These are phyloP conservation scores for Clavispora fructus DNA, from an alignment of 805 yeast species.

Conservation along the genomic window DNA sequence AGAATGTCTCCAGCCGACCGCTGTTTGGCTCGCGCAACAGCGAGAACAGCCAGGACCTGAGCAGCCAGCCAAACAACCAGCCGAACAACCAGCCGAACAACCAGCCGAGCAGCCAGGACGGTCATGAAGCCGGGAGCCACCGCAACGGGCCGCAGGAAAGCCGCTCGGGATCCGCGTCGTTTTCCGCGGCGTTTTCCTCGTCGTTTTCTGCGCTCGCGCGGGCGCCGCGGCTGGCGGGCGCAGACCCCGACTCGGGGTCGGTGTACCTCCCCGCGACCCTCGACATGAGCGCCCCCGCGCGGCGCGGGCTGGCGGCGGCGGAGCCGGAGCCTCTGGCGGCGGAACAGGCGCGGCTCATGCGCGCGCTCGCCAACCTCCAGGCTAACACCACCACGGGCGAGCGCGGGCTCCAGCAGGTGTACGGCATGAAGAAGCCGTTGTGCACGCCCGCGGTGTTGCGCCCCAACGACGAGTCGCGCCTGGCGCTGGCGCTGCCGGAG, in stretches of 20 bases:
- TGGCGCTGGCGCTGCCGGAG: slow-evolving; percentile 8
- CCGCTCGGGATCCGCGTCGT: too few species aligned
- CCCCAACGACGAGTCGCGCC: slow-evolving; percentile 21
- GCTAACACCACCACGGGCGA: slow-evolving; percentile 8
- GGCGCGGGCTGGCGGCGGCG: slow-evolving; percentile 15
- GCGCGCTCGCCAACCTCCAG: slow-evolving; percentile 14
- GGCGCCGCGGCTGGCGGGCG: too few species aligned
- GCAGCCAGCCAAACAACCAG: too few species aligned
- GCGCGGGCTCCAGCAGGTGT: slow-evolving; percentile 31
- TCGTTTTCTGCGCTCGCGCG: too few species aligned
- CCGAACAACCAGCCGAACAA: too few species aligned
- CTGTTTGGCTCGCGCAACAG: not conserved
- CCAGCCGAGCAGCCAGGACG: too few species aligned
- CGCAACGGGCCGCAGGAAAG: too few species aligned
- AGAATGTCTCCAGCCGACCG: not conserved
- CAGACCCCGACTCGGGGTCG: not conserved
- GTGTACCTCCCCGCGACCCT: slow-evolving; percentile 10
- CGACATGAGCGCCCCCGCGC: slow-evolving; percentile 13
- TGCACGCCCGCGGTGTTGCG: slow-evolving; percentile 51
- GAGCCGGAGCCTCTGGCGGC: not conserved
- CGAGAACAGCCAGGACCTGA: too few species aligned
- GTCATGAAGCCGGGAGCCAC: too few species aligned
- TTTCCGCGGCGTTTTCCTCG: too few species aligned
- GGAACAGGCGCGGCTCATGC: slow-evolving; percentile 12
- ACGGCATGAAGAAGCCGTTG: slow-evolving; percentile 42